Percentiles rank a stretch among this genome's conserved stretches.
These are phyloP conservation scores for Aspergillus sparsus DNA, from an alignment of 495 filamentous ascomycete genomes.

Conservation along the genomic window DNA sequence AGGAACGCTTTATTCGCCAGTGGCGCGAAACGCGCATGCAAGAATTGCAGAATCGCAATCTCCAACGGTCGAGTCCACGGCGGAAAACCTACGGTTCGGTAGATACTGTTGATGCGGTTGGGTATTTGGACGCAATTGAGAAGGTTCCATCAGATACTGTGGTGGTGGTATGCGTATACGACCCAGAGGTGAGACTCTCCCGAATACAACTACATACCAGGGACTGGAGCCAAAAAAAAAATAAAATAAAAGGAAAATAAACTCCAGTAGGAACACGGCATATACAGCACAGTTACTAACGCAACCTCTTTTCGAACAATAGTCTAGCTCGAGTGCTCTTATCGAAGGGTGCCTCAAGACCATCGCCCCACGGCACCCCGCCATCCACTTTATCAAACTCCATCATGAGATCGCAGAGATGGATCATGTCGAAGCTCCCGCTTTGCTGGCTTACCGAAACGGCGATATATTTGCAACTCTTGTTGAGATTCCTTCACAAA, in stretches of 20 bases:
- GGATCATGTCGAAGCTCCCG: constrained; percentile 84
- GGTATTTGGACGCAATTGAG: constrained; percentile 94
- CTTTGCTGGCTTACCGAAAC: constrained; percentile 82
- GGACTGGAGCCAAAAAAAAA: not conserved
- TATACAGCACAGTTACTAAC: constrained; percentile 20
- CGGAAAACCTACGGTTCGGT: constrained; percentile 74
- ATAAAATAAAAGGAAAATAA: not conserved
- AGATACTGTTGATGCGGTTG: constrained; percentile 81
- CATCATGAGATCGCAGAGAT: constrained; percentile 94
- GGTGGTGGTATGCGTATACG: constrained; percentile 94
- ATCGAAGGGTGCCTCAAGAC: constrained; percentile 75
- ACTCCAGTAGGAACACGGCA: not conserved
- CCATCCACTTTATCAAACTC: constrained; percentile 85
- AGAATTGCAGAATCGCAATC: constrained; percentile 67
- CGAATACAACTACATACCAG: constrained; percentile 18
- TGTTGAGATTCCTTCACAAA: constrained; percentile 81
- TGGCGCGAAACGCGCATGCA: constrained; percentile 80
- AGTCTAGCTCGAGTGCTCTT: constrained; percentile 73
- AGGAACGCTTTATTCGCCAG: constrained; percentile 77
- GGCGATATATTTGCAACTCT: constrained; percentile 90
- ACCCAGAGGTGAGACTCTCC: constrained; percentile 68
- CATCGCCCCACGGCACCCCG: constrained; percentile 66
- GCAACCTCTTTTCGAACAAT: constrained; percentile 3
- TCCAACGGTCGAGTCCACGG: constrained; percentile 61
- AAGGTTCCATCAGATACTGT: constrained; percentile 76